Evolutionary conservation across 2,329 filamentous ascomycete genomes (phyloP), one percentile per base, ranked within the genome.

Genomic region (Penicillium sp.): DNA sequence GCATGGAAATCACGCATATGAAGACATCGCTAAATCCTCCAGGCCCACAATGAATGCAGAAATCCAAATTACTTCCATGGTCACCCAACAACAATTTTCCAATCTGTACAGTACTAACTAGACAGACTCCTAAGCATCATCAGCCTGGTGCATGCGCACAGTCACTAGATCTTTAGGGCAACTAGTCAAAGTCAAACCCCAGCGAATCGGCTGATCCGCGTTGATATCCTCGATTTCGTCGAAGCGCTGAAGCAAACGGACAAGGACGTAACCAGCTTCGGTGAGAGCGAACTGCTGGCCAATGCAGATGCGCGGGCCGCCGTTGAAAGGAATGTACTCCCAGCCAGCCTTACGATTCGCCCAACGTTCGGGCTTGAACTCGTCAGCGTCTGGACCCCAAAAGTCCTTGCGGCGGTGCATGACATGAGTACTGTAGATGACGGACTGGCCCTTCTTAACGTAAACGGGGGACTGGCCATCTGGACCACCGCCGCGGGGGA

Each of bases 221-320:
- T 60, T 44, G 33, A 63, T 47, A 50, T 68, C 66, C 63, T 84
- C 81, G 7, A 90, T 76, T 10, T 78, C 72, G 49, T 85, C 83
- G 66, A 87, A 94, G 23, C 80, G 78, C 75, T 93, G 89, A 65
- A 92, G 82, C 59, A 93, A 65, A 42, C 89, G 77, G 26, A 86
- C 85, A 54, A 90, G 79, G 9, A 87, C 85, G 67, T 92, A 92
- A 0, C 68, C 66, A 4, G 70, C 65, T 76, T 92, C 87, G 0
- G 87, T 90, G 43, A 92, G 73, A 13, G 89, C 89, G 68, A 91
- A 93, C 70, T 93, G 87, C 77, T 93, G 87, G 1, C 88, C 87
- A 53, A 91, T 83, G 70, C 88, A 89, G 65, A 89, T 87, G 29
- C 88, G 76, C 41, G 87, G 85, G 1, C 87, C 87, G 10, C 85